Base-by-base conservation (phyloP, 2,329 filamentous ascomycete genomes). In the Hirsutella thompsonii region DNA sequence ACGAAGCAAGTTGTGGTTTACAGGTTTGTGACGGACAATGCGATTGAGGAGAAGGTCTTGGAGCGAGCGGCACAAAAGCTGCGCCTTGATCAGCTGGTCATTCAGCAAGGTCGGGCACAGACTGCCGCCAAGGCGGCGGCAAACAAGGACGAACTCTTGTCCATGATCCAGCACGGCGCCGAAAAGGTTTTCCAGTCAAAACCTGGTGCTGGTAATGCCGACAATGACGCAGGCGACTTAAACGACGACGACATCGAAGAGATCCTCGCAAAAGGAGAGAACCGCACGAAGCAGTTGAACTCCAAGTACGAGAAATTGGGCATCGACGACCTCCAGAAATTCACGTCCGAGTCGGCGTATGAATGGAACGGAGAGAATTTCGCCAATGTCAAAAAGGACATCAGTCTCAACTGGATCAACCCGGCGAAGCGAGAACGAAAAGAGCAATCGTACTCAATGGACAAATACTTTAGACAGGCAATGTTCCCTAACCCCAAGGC, bases 321-420 rank as follows among this genome's bases (percentile, higher is more conserved):
- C 48, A 83, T 98, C 23, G 92, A 98, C 58, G 92, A 98, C 51
- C 66, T 98, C 35, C 92, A 98, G 58, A 96, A 96, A 56, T 98
- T 98, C 62, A 92, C 83, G 1, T 95, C 90, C 0, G 92, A 98
- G 54, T 94, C 87, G 41, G 89, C 93, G 0, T 98, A 98, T 54
- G 92, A 96, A 57, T 98, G 93, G 93, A 98, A 98, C 48, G 92
- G 92, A 37, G 82, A 96, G 63, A 90, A 90, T 54, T 98, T 98
- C 59, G 85, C 88, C 40, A 85, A 83, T 44, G 77, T 81, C 56
- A 93, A 93, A 66, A 94, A 93, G 61, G 87, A 94, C 38, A 86
- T 95, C 47, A 87, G 86, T 38, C 75, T 95, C 49, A 89, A 72
- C 55, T 98, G 93, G 93, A 98, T 98, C 66, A 94, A 98, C 54